These are phyloP conservation scores for Vanderwaltozyma yarrowii DNA, from an alignment of 805 yeast genomes.

Conservation along the genomic window DNA sequence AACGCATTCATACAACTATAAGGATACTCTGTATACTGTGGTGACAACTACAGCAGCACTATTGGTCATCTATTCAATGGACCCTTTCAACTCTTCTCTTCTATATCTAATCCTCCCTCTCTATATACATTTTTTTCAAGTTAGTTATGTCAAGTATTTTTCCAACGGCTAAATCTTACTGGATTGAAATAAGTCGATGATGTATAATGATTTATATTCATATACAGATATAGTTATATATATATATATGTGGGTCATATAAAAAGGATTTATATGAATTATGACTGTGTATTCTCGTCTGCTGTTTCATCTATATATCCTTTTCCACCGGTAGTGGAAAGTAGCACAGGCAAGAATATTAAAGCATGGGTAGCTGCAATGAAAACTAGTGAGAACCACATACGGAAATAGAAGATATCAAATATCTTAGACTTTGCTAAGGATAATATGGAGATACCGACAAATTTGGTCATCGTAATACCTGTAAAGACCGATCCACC, in stretches of 20 bases:
- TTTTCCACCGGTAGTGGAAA: constrained; percentile 54
- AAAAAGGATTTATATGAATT: too few species aligned
- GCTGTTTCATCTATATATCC: not conserved
- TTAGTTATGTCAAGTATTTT: too few species aligned
- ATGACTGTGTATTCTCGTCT: not conserved
- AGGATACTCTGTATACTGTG: not conserved
- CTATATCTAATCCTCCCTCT: too few species aligned
- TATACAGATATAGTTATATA: too few species aligned
- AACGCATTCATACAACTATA: not conserved
- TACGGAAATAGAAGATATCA: constrained; percentile 83
- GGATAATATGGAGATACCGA: constrained; percentile 80
- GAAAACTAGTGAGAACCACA: constrained; percentile 80
- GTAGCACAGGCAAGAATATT: constrained; percentile 64
- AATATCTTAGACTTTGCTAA: constrained; percentile 83
- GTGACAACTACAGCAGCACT: too few species aligned
- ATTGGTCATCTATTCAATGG: not conserved
- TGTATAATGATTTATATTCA: too few species aligned
- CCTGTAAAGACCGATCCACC: constrained; percentile 91
- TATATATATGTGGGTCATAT: too few species aligned
- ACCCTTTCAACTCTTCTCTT: too few species aligned
- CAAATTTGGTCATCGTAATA: constrained; percentile 76
- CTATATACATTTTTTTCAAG: too few species aligned
- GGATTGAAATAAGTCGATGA: too few species aligned
- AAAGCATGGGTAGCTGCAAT: constrained; percentile 74
- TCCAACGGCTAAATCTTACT: too few species aligned